These are phyloP conservation scores for Globisporangium lucens DNA, from an alignment of 352 stramenopile species.

Conservation along the genomic window DNA sequence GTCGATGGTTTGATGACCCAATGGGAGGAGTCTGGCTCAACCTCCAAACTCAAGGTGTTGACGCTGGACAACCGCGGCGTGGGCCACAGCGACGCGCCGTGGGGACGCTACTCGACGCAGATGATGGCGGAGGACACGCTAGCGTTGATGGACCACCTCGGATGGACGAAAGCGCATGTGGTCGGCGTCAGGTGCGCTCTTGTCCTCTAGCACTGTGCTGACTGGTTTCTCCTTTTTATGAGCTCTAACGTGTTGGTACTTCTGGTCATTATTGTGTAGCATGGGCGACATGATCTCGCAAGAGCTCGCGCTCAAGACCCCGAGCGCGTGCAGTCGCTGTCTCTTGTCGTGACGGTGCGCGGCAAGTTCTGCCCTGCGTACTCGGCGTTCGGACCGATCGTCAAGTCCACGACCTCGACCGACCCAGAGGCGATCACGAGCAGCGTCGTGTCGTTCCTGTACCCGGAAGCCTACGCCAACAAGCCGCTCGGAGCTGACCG, in stretches of 20 bases:
- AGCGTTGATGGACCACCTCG: slow-evolving; percentile 27
- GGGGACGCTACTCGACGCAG: slow-evolving; percentile 30
- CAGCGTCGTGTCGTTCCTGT: slow-evolving; percentile 4
- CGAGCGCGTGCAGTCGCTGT: slow-evolving; percentile 40
- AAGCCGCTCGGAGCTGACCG: no score
- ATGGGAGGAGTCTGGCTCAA: slow-evolving; percentile 16
- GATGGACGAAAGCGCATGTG: slow-evolving; percentile 7
- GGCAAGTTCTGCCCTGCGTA: slow-evolving; percentile 11
- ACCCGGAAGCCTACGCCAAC: neutral
- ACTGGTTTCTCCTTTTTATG: no score
- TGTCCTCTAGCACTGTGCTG: no score
- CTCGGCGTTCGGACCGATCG: slow-evolving; percentile 2
- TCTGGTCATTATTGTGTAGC: no score
- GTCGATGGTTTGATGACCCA: slow-evolving; percentile 28
- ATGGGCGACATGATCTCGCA: slow-evolving; percentile 61
- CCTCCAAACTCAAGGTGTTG: slow-evolving; percentile 38
- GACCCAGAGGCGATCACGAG: slow-evolving; percentile 2
- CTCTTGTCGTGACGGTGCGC: slow-evolving; percentile 36
- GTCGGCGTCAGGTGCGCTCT: no score
- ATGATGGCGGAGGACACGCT: slow-evolving; percentile 32
- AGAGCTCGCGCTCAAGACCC: slow-evolving; percentile 30
- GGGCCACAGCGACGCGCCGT: slow-evolving; percentile 30
- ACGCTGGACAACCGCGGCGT: slow-evolving; percentile 64
- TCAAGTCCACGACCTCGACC: neutral
- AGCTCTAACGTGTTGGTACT: no score